phyloP scores from a whole-genome alignment of 106 monocot species.

The Acorus calamus region DNA sequence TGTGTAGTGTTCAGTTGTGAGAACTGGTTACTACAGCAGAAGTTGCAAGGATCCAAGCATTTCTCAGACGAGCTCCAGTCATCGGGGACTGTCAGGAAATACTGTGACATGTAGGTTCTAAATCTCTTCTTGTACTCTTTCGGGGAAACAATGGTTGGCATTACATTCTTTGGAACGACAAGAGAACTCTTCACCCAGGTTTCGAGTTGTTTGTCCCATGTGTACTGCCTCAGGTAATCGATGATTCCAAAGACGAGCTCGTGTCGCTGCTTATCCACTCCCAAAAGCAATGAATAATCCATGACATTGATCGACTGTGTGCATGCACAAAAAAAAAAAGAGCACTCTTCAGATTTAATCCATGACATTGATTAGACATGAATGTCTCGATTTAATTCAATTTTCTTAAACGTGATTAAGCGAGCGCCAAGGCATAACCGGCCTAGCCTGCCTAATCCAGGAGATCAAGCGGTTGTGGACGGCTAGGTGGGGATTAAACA shows the following conservation, averaged over 20 bases:
- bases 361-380: no score
- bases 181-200: slow-evolving; percentile 81
- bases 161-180: slow-evolving; percentile 80
- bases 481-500: no score
- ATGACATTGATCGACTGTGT: slow-evolving; percentile 91
- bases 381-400: no score
- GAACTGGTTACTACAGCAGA: slow-evolving; percentile 9
- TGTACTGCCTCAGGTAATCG: slow-evolving; percentile 95
- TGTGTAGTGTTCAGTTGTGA: slow-evolving; percentile 5
- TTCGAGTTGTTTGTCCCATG: slow-evolving; percentile 97
- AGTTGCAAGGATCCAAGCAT: slow-evolving; percentile 15
- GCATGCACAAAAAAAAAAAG: background rate
- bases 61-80: slow-evolving; percentile 32
- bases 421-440: no score
- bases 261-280: slow-evolving; percentile 66
- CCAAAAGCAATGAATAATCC: slow-evolving; percentile 95
- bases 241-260: slow-evolving; percentile 98
- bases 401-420: no score
- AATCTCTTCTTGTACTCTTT: slow-evolving; percentile 96
- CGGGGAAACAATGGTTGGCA: slow-evolving; percentile 86
- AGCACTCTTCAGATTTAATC: no score
- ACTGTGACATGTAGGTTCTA: slow-evolving; percentile 74
- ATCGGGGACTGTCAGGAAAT: slow-evolving; percentile 79
- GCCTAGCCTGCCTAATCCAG: no score
- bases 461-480: no score